Evolutionary conservation across 192 early-diverging fungal species (phyloP).

Genomic region (Geranomyces variabilis): DNA sequence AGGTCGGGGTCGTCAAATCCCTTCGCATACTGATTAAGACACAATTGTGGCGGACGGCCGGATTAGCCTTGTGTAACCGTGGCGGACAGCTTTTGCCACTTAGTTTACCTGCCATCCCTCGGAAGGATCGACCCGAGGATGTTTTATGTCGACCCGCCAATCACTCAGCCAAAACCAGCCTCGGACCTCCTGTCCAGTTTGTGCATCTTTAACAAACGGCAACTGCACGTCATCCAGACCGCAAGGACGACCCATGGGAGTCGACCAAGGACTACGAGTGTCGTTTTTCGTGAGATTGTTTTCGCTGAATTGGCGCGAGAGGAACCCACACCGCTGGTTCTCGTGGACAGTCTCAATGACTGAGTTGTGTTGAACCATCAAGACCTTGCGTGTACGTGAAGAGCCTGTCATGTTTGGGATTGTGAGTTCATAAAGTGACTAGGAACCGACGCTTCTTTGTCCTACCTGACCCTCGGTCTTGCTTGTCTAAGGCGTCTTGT

Average conservation of each 20-base stretch:
- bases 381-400: constrained; percentile 37
- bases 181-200: constrained; percentile 24
- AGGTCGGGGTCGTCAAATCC: constrained; percentile 41
- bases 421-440: too few species aligned
- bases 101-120: constrained; percentile 68
- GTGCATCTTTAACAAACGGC: constrained; percentile 39
- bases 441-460: too few species aligned
- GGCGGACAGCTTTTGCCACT: too few species aligned
- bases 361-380: constrained; percentile 55
- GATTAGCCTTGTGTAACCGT: constrained; percentile 9
- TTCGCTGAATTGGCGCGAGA: constrained; percentile 59
- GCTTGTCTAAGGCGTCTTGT: constrained; percentile 17
- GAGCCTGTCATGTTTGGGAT: too few species aligned
- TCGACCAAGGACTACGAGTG: constrained; percentile 65
- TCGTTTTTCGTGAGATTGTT: constrained; percentile 54
- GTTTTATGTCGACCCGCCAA: constrained; percentile 70
- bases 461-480: neutral
- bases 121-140: constrained; percentile 59
- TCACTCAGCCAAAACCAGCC: constrained; percentile 84
- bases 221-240: constrained; percentile 57
- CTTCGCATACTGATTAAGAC: constrained; percentile 22
- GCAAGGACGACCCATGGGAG: constrained; percentile 50
- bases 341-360: constrained; percentile 64
- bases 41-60: too few species aligned
- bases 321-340: constrained; percentile 64